A percentile compares a stretch with the other conserved stretches of the same genome.
phyloP scores from a whole-genome alignment of 257 asterid species.

The Ilex aquifolium region DNA sequence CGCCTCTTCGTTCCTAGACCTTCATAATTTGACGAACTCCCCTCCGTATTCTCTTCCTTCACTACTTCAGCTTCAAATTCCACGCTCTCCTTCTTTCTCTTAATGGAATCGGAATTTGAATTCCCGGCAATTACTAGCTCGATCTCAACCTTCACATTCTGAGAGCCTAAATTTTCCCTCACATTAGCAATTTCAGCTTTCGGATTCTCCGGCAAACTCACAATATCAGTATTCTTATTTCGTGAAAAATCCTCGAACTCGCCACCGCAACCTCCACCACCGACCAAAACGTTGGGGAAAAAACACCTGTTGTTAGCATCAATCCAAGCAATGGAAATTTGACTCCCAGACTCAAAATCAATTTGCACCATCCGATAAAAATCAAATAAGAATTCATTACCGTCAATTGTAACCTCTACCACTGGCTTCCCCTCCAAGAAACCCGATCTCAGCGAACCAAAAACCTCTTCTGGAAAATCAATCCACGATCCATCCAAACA shows the following conservation, averaged over 20 bases:
- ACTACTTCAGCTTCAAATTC: conserved; percentile 2
- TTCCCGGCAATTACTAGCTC: conserved; percentile 25
- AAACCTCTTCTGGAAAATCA: conserved; percentile 35
- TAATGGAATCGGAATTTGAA: background rate
- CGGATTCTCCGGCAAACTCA: no score
- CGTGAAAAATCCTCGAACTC: no score
- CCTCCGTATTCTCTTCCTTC: conserved; percentile 22
- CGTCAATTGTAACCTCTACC: conserved; percentile 37
- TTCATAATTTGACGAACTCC: conserved; percentile 23
- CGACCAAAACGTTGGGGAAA: conserved; percentile 49
- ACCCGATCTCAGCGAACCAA: conserved; percentile 35
- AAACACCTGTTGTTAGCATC: conserved; percentile 59
- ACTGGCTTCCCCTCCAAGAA: conserved; percentile 41
- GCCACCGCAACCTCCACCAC: no score
- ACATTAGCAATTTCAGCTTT: no score
- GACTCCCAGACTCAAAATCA: conserved; percentile 35
- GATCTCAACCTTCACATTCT: conserved; percentile 29
- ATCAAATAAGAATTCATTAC: conserved; percentile 38
- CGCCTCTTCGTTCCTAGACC: conserved; percentile 21
- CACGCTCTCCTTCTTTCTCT: conserved; percentile 12
- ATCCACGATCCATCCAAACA: conserved; percentile 55
- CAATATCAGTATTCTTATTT: no score
- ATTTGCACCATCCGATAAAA: conserved; percentile 62
- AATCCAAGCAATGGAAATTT: conserved; percentile 65
- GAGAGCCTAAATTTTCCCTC: no score